These are phyloP conservation scores for Choanephora cucurbitarum DNA, from an alignment of 371 early-diverging fungal genomes.

Conservation along the genomic window DNA sequence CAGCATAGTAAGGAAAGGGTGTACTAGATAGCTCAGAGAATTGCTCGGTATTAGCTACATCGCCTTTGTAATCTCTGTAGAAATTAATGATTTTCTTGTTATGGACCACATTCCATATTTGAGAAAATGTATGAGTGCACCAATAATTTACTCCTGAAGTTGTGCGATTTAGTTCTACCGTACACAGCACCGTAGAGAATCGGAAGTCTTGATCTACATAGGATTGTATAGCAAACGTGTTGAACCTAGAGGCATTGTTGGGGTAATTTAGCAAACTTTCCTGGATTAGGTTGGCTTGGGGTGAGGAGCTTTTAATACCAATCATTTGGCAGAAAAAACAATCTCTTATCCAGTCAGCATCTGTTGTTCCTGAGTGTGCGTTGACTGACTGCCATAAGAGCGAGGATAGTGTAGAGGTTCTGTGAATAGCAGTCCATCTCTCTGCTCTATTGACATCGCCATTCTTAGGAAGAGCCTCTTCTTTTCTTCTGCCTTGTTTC, in stretches of 20 bases:
- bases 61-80: conserved; percentile 5
- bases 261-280: no score
- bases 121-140: conserved; percentile 16
- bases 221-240: conserved; percentile 7
- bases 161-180: not conserved
- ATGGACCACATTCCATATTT: conserved; percentile 16
- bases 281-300: not conserved
- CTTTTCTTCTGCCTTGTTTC: conserved; percentile 1
- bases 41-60: not conserved
- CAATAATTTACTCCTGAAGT: conserved; percentile 2
- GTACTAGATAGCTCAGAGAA: not conserved
- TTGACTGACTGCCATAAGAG: conserved; percentile 19
- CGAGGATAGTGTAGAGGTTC: conserved; percentile 13
- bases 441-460: conserved; percentile 14
- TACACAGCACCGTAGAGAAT: conserved; percentile 10
- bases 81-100: no score
- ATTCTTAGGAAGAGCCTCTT: conserved; percentile 2
- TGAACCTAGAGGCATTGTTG: no score
- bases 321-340: conserved; percentile 14
- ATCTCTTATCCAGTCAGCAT: not conserved
- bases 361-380: conserved; percentile 7
- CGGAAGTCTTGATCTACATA: not conserved
- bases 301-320: not conserved
- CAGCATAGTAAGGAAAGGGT: conserved; percentile 15
- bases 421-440: conserved; percentile 16